phyloP scores from a whole-genome alignment of 2,329 filamentous ascomycete species.

The Claviceps monticola region DNA sequence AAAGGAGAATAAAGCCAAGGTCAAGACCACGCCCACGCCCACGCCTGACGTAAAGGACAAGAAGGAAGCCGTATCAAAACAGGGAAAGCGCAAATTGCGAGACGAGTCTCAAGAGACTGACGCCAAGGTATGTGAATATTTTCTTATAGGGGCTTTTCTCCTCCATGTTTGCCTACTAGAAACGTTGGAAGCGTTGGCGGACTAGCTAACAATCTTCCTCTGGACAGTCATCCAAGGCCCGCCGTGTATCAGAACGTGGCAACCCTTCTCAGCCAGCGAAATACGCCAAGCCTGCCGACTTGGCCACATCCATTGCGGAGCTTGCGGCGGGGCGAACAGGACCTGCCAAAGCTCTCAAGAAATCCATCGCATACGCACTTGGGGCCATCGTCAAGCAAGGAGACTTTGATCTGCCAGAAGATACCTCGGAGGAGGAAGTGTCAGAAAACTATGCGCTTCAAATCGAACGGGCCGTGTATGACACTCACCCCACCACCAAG shows the following conservation, averaged over 20 bases:
- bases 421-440: conserved; percentile 47
- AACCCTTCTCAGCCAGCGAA: conserved; percentile 19
- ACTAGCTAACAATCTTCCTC: not conserved
- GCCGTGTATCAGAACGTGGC: conserved; percentile 41
- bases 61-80: conserved; percentile 18
- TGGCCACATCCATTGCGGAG: conserved; percentile 36
- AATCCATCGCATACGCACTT: conserved; percentile 53
- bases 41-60: conserved; percentile 30
- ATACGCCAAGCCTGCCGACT: conserved; percentile 37
- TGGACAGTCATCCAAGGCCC: conserved; percentile 28
- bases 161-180: too few relatives aligned
- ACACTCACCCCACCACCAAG: conserved; percentile 34
- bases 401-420: conserved; percentile 47
- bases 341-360: conserved; percentile 56
- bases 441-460: conserved; percentile 61
- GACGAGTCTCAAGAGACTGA: conserved; percentile 42
- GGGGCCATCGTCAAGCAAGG: conserved; percentile 52
- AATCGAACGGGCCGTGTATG: conserved; percentile 60
- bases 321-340: conserved; percentile 52
- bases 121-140: conserved; percentile 27
- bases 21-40: conserved; percentile 25
- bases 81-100: conserved; percentile 42
- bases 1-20: conserved; percentile 20
- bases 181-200: not conserved
- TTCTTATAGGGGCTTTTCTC: too few relatives aligned